Evolutionary conservation across 176 grass and related monocot species (phyloP).

Genomic region (Oryza glaberrima): DNA sequence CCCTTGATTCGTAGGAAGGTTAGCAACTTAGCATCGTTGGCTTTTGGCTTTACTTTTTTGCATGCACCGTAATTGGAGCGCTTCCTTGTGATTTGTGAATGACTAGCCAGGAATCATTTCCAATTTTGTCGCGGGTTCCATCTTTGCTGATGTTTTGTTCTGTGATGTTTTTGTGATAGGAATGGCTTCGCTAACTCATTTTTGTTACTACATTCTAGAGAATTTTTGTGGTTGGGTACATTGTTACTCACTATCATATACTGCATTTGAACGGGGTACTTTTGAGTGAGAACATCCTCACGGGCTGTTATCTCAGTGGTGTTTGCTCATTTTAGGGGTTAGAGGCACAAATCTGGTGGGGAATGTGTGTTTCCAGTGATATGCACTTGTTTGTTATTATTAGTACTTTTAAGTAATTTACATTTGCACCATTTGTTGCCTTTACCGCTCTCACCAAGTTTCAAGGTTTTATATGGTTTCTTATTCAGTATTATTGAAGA

Average conservation of each 20-base stretch:
- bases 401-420: conserved; percentile 4
- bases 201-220: background rate
- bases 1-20: background rate
- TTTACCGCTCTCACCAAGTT: background rate
- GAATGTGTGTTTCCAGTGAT: background rate
- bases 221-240: background rate
- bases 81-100: background rate
- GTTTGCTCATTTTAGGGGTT: background rate
- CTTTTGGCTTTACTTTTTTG: conserved; percentile 7
- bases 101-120: background rate
- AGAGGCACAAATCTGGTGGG: background rate
- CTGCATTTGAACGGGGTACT: background rate
- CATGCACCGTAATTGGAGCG: background rate
- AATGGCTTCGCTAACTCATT: background rate
- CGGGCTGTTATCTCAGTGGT: background rate
- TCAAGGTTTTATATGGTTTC: background rate
- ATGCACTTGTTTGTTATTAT: conserved; percentile 21
- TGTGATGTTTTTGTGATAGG: background rate
- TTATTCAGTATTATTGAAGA: background rate
- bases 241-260: background rate
- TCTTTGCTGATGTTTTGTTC: background rate
- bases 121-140: background rate
- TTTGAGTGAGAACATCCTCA: background rate
- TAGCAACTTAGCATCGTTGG: background rate
- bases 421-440: background rate